Evolutionary conservation across 1,284 basidiomycete species (phyloP).

Genomic region (Rhodotorula sp.): DNA sequence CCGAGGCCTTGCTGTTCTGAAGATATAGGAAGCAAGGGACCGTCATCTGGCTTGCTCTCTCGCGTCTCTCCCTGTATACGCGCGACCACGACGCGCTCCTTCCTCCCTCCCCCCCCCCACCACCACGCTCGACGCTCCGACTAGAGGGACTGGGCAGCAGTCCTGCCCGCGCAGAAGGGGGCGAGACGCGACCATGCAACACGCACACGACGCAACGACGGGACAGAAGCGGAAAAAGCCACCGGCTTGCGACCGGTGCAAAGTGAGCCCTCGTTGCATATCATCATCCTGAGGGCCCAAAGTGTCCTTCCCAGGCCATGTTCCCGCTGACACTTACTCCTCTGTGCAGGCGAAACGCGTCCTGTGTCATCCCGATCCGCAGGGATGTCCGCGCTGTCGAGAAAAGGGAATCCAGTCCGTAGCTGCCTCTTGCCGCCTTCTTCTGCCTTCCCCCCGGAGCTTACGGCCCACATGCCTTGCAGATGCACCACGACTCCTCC

Average conservation of each 20-base stretch:
- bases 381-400: constrained; percentile 14
- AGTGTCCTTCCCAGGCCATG: not conserved
- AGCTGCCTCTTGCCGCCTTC: not conserved
- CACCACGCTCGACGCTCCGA: too few relatives aligned
- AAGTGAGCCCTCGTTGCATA: not conserved
- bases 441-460: not conserved
- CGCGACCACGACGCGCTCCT: too few relatives aligned
- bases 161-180: too few relatives aligned
- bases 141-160: too few relatives aligned
- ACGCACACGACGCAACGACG: not conserved
- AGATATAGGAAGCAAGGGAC: too few relatives aligned
- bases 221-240: constrained; percentile 6
- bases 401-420: constrained; percentile 13
- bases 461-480: not conserved
- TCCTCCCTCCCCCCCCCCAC: too few relatives aligned
- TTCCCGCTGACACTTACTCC: not conserved
- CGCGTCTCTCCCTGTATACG: too few relatives aligned
- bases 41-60: too few relatives aligned
- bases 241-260: constrained; percentile 19
- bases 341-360: constrained; percentile 8
- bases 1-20: too few relatives aligned
- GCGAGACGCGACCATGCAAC: too few relatives aligned
- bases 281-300: not conserved
- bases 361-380: constrained; percentile 13
- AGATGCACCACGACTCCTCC: constrained; percentile 22